Conservation (phyloP, 106 monocot species). For the Allium fistulosum region DNA sequence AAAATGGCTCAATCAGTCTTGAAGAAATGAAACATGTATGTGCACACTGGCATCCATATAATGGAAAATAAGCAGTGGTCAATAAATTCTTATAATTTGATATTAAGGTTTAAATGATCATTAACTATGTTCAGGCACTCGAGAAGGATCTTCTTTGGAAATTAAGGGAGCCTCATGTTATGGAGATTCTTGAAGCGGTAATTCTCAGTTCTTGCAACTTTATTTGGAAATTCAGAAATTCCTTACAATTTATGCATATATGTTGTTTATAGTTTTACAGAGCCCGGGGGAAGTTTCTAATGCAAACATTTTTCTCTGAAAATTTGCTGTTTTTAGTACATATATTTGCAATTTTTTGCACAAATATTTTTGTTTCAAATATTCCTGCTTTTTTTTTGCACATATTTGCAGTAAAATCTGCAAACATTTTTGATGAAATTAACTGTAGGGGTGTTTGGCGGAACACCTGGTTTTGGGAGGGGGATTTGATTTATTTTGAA, state of each 20-base stretch:
- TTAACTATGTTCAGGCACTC: constrained; percentile 48
- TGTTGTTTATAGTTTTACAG: too few species aligned
- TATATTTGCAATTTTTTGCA: neutral
- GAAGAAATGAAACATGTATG: constrained; percentile 97
- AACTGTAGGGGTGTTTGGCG: too few species aligned
- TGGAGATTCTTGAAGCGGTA: constrained; percentile 86
- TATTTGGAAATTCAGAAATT: too few species aligned
- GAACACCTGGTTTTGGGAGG: too few species aligned
- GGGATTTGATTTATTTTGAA: neutral
- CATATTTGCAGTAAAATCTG: too few species aligned
- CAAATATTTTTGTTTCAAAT: too few species aligned
- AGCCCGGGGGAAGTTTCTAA: neutral
- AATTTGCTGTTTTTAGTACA: too few species aligned
- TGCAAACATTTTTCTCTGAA: neutral
- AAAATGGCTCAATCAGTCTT: constrained; percentile 90
- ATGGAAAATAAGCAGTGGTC: neutral
- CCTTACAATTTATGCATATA: too few species aligned
- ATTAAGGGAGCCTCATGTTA: constrained; percentile 58
- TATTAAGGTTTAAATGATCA: neutral
- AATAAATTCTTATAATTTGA: neutral
- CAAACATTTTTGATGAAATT: too few species aligned
- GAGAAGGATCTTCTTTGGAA: constrained; percentile 85
- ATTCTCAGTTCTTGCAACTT: too few species aligned
- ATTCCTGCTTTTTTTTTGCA: neutral
- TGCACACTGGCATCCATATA: neutral